These are phyloP conservation scores for Tothia fuscella DNA, from an alignment of 2,329 filamentous ascomycete genomes.

Conservation along the genomic window DNA sequence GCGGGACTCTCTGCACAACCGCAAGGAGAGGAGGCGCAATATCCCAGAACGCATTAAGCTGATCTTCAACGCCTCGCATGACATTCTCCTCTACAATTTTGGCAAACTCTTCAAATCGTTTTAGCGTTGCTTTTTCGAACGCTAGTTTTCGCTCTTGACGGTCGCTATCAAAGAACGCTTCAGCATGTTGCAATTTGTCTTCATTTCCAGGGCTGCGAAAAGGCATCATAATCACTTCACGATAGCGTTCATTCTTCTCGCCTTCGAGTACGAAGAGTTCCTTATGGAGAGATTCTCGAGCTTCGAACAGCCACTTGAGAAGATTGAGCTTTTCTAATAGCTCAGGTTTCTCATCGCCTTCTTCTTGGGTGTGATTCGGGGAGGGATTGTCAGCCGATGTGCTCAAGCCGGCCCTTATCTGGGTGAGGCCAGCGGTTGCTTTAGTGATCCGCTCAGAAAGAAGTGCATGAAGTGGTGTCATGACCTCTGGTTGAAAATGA, in stretches of 20 bases:
- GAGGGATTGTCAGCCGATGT: conserved; percentile 1
- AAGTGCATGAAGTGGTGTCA: conserved; percentile 72
- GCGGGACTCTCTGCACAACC: conserved; percentile 69
- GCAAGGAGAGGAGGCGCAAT: conserved; percentile 74
- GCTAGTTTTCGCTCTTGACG: conserved; percentile 56
- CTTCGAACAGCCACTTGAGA: conserved; percentile 94
- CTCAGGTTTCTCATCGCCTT: conserved; percentile 90
- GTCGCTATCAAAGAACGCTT: conserved; percentile 73
- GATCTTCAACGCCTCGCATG: conserved; percentile 74
- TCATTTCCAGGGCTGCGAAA: conserved; percentile 55
- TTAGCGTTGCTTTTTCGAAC: conserved; percentile 59
- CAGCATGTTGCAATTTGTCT: conserved; percentile 68
- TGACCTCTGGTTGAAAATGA: conserved; percentile 66
- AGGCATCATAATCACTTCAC: conserved; percentile 69
- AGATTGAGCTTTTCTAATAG: conserved; percentile 87
- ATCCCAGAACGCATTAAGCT: conserved; percentile 94
- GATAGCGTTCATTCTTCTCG: conserved; percentile 77
- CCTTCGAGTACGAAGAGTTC: conserved; percentile 75
- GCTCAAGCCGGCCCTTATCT: conserved; percentile 52
- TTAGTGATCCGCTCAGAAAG: conserved; percentile 63
- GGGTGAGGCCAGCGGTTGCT: conserved; percentile 65
- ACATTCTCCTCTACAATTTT: conserved; percentile 75
- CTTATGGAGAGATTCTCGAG: conserved; percentile 75
- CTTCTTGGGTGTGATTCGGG: conserved; percentile 80
- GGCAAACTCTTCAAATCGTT: conserved; percentile 65